Evolutionary conservation across 2,329 filamentous ascomycete genomes (phyloP).

Genomic region (Fusarium tuaranense): DNA sequence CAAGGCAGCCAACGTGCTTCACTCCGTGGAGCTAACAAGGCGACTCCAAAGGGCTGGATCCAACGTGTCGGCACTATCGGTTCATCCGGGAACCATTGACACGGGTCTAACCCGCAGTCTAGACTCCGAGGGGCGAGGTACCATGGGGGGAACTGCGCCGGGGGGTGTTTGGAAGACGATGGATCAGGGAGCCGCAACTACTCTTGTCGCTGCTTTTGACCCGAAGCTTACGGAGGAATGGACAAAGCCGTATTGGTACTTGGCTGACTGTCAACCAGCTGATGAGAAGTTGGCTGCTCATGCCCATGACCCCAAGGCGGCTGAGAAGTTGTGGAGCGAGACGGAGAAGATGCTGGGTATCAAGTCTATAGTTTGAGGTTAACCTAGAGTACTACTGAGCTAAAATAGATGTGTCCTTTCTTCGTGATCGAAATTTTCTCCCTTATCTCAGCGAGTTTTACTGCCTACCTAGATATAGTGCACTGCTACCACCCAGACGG

Average conservation of each 20-base stretch:
- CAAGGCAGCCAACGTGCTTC: constrained; percentile 47
- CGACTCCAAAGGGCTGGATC: constrained; percentile 8
- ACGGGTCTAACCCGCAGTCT: constrained; percentile 17
- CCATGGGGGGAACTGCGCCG: constrained; percentile 14
- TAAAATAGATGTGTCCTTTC: not conserved
- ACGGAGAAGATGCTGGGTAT: constrained; percentile 22
- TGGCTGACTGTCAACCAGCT: constrained; percentile 29
- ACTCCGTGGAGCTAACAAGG: constrained; percentile 26
- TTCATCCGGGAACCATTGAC: constrained; percentile 36
- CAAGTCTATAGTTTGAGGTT: not conserved
- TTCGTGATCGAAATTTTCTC: too few species aligned
- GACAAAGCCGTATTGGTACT: constrained; percentile 4
- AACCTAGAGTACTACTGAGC: too few species aligned
- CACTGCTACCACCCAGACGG: not conserved
- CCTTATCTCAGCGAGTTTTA: not conserved
- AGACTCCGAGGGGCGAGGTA: constrained; percentile 11
- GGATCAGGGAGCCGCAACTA: constrained; percentile 32
- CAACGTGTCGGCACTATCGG: constrained; percentile 13
- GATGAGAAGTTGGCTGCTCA: constrained; percentile 9
- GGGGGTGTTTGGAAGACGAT: constrained; percentile 20
- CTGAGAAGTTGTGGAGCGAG: constrained; percentile 31
- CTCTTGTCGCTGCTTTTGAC: constrained; percentile 34
- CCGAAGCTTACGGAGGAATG: constrained; percentile 8
- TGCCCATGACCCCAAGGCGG: constrained; percentile 12
- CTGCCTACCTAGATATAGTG: not conserved